phyloP scores from a whole-genome alignment of 202 grass and related monocot genomes.

The Miscanthus sacchariflorus region DNA sequence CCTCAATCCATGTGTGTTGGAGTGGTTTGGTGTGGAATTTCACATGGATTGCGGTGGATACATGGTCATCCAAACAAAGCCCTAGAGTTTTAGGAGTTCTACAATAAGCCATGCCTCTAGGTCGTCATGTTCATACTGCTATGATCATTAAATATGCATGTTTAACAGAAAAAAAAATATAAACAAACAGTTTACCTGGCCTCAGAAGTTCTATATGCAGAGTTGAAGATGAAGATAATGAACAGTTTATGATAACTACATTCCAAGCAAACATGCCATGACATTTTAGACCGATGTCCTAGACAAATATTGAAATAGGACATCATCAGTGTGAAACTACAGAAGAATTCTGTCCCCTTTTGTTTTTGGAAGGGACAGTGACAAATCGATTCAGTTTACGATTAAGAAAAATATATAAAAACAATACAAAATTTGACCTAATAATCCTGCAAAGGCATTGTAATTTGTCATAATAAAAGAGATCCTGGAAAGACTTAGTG shows the following conservation, averaged over 20 bases:
- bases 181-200: conserved; percentile 14
- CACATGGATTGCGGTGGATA: no score
- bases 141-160: background rate
- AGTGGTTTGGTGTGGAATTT: no score
- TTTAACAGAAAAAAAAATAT: background rate
- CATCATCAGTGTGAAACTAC: conserved; percentile 3
- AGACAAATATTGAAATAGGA: conserved; percentile 3
- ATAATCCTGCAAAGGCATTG: background rate
- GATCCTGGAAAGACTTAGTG: conserved; percentile 21
- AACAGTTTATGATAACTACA: conserved; percentile 13
- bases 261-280: background rate
- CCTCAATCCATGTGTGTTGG: no score
- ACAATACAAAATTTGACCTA: conserved; percentile 13
- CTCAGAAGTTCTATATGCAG: conserved; percentile 5
- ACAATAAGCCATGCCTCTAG: background rate
- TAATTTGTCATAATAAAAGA: background rate
- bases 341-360: background rate
- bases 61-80: no score
- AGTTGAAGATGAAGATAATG: background rate
- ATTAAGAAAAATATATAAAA: conserved; percentile 10
- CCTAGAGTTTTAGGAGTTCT: background rate
- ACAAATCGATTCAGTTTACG: background rate
- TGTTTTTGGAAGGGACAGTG: background rate
- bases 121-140: conserved; percentile 2
- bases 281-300: conserved; percentile 12